Evolutionary conservation across 2,329 filamentous ascomycete genomes (phyloP).

Genomic region (Malbranchea cinnamomea): DNA sequence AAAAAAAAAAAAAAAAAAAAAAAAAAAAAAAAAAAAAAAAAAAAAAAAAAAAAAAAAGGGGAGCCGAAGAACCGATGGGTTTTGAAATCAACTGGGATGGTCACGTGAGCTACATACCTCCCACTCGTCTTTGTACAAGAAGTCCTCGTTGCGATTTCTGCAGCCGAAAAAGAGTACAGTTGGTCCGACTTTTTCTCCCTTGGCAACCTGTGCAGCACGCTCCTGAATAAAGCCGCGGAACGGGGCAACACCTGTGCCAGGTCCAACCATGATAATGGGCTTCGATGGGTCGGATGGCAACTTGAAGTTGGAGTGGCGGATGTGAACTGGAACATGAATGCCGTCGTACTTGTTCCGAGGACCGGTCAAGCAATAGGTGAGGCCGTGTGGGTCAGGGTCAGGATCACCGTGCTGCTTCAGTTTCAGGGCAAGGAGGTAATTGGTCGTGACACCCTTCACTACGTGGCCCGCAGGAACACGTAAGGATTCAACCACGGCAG

Average conservation of each 20-base stretch:
- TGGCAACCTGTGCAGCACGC: constrained; percentile 65
- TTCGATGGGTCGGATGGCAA: constrained; percentile 87
- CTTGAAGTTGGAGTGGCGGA: constrained; percentile 98
- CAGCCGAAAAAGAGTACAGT: constrained; percentile 93
- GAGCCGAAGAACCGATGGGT: neutral
- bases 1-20: too few species aligned
- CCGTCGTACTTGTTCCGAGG: constrained; percentile 96
- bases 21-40: neutral
- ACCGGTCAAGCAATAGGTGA: constrained; percentile 74
- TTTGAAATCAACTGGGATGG: constrained; percentile 1
- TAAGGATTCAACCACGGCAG: constrained; percentile 80
- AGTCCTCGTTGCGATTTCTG: constrained; percentile 76
- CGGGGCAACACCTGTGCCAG: constrained; percentile 84
- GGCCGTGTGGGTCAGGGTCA: constrained; percentile 53
- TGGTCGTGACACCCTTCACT: constrained; percentile 90
- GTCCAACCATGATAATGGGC: constrained; percentile 90
- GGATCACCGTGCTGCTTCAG: constrained; percentile 89
- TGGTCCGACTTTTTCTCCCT: constrained; percentile 69
- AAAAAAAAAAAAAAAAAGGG: constrained; percentile 2
- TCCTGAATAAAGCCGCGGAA: constrained; percentile 95
- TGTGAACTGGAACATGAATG: constrained; percentile 84
- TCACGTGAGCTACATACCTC: constrained; percentile 46
- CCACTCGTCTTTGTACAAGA: constrained; percentile 84
- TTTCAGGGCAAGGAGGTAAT: constrained; percentile 88
- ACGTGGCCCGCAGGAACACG: constrained; percentile 58